Evolutionary conservation across 2,329 filamentous ascomycete genomes (phyloP).

Genomic region (Sarocladium kiliense): DNA sequence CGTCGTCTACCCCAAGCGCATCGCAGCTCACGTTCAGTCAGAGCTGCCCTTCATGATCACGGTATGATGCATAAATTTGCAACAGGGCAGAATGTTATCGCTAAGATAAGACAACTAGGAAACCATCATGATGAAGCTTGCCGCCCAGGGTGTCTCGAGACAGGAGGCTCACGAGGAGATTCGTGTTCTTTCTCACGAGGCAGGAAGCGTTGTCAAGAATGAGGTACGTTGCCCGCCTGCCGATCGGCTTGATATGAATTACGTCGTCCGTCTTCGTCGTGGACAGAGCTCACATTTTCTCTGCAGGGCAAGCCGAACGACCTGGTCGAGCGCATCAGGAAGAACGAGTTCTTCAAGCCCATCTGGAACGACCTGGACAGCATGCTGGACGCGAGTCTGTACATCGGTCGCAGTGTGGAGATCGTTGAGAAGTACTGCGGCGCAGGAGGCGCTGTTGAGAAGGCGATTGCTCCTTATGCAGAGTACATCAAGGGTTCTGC

Average conservation of each 20-base stretch:
- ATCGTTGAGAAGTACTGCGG: slow-evolving; percentile 43
- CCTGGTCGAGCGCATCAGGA: slow-evolving; percentile 71
- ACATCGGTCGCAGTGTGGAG: slow-evolving; percentile 37
- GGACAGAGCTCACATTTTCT: slow-evolving; percentile 23
- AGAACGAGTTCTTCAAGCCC: slow-evolving; percentile 67
- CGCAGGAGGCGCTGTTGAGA: slow-evolving; percentile 30
- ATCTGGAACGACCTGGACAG: slow-evolving; percentile 64
- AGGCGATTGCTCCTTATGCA: slow-evolving; percentile 32
- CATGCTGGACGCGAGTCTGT: slow-evolving; percentile 58
- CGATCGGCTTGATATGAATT: not conserved
- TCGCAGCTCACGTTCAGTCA: slow-evolving; percentile 60
- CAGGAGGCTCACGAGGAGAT: slow-evolving; percentile 88
- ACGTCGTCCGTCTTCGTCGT: not conserved
- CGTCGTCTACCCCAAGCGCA: slow-evolving; percentile 73
- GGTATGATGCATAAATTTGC: slow-evolving; percentile 22
- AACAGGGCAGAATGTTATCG: not conserved
- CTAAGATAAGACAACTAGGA: not conserved
- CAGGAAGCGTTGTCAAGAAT: slow-evolving; percentile 53
- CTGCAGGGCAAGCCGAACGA: slow-evolving; percentile 65
- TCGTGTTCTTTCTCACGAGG: slow-evolving; percentile 74
- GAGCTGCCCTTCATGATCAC: slow-evolving; percentile 85
- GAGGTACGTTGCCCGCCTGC: slow-evolving; percentile 22
- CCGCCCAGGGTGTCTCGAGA: slow-evolving; percentile 63
- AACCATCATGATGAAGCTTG: slow-evolving; percentile 70
- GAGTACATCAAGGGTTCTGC: slow-evolving; percentile 26